Evolutionary conservation across 2,329 filamentous ascomycete genomes (phyloP).

Genomic region (Ramularia collo-cygni): DNA sequence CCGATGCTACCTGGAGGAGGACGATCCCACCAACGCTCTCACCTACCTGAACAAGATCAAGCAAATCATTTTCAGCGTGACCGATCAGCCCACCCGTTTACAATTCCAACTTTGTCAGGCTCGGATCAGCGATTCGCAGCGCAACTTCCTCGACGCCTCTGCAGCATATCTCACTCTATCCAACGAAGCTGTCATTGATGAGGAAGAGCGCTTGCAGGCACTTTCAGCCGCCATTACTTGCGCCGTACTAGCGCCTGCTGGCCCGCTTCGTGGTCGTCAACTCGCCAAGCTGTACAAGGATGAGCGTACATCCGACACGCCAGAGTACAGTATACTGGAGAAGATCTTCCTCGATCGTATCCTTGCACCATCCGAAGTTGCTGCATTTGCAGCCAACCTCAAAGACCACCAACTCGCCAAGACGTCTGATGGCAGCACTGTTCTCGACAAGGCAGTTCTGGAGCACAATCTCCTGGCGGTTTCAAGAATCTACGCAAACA

Average conservation of each 20-base stretch:
- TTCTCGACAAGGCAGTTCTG: constrained; percentile 85
- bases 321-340: constrained; percentile 82
- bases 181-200: constrained; percentile 68
- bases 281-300: constrained; percentile 89
- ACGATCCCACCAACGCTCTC: constrained; percentile 80
- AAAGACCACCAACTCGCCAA: constrained; percentile 83
- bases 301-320: constrained; percentile 67
- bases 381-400: constrained; percentile 73
- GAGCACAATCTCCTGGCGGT: constrained; percentile 92
- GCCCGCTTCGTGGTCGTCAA: constrained; percentile 71
- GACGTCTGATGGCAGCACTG: constrained; percentile 85
- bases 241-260: constrained; percentile 85
- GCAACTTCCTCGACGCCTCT: constrained; percentile 81
- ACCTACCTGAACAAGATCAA: constrained; percentile 91
- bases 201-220: constrained; percentile 77
- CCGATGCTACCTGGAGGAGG: constrained; percentile 86
- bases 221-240: constrained; percentile 84
- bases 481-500: constrained; percentile 52
- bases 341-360: constrained; percentile 96
- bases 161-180: constrained; percentile 84
- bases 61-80: constrained; percentile 75
- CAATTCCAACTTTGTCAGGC: constrained; percentile 90
- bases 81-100: constrained; percentile 65
- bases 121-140: constrained; percentile 83
- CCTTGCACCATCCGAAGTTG: constrained; percentile 72